Evolutionary conservation across 805 yeast genomes (phyloP).

Genomic region (Metschnikowia colocasiae): DNA sequence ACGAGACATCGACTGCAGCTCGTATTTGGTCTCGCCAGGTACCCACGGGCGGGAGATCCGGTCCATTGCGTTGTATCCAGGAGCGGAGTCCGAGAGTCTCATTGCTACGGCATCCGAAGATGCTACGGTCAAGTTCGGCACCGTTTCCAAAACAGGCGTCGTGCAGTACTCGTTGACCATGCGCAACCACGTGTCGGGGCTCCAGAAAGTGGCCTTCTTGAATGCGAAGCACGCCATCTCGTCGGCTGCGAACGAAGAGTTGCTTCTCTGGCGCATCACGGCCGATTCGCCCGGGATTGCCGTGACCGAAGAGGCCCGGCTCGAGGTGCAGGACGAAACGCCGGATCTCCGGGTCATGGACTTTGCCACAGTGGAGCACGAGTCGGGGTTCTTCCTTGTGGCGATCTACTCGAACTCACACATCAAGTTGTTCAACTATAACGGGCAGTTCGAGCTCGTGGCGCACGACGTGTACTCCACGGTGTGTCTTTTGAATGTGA

Average conservation of each 20-base stretch:
- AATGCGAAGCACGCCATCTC: conserved; percentile 43
- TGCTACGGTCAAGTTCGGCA: conserved; percentile 65
- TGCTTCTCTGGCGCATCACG: conserved; percentile 69
- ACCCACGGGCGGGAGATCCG: conserved; percentile 92
- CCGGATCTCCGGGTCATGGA: conserved; percentile 94
- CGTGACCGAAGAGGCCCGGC: conserved; percentile 45
- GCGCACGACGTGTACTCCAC: conserved; percentile 56
- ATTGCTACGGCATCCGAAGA: conserved; percentile 87
- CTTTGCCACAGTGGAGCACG: conserved; percentile 46
- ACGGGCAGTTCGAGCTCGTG: conserved; percentile 43
- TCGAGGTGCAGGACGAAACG: conserved; percentile 52
- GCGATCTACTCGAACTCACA: conserved; percentile 85
- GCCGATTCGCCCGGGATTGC: conserved; percentile 38
- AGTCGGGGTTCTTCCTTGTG: conserved; percentile 49
- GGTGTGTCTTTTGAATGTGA: conserved; percentile 71
- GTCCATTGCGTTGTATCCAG: conserved; percentile 55
- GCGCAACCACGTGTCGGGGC: conserved; percentile 83
- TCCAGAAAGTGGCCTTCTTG: conserved; percentile 69
- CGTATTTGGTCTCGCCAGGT: conserved; percentile 48
- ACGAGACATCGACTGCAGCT: conserved; percentile 21
- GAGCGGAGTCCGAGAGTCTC: conserved; percentile 29
- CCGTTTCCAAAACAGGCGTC: conserved; percentile 36
- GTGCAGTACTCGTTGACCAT: conserved; percentile 54
- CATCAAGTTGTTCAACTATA: conserved; percentile 61
- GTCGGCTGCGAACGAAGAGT: conserved; percentile 85